These are phyloP conservation scores for Mortierella alpina DNA, from an alignment of 192 early-diverging fungal species.

Conservation along the genomic window DNA sequence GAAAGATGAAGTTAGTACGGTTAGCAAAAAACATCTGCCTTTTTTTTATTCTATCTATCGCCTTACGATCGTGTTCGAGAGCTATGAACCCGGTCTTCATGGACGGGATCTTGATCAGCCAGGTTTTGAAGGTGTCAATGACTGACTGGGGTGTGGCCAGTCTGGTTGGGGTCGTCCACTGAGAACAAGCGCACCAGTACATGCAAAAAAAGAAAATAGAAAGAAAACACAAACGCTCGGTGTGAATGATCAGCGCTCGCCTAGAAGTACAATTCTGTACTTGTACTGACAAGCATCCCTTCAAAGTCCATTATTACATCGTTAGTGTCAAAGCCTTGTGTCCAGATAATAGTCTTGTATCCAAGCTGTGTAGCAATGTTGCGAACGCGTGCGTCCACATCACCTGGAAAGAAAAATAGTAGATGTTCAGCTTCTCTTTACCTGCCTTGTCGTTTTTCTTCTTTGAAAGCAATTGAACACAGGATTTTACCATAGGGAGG, in stretches of 20 bases:
- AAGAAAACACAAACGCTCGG: too few relatives aligned
- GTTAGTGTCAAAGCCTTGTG: slow-evolving; percentile 46
- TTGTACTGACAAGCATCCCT: too few relatives aligned
- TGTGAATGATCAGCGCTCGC: too few relatives aligned
- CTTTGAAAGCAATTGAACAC: neutral
- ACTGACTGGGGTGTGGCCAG: slow-evolving; percentile 1
- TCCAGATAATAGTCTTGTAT: slow-evolving; percentile 56
- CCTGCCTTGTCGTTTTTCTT: neutral
- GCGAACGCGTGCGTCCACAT: slow-evolving; percentile 71
- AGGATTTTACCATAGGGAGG: slow-evolving; percentile 61
- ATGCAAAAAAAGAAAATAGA: too few relatives aligned
- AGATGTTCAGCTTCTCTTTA: neutral
- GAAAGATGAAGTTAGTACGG: neutral
- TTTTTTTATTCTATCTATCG: too few relatives aligned
- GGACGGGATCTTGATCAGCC: slow-evolving; percentile 42
- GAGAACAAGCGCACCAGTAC: too few relatives aligned
- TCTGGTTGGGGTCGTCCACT: neutral
- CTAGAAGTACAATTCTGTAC: too few relatives aligned
- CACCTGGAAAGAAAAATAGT: slow-evolving; percentile 56
- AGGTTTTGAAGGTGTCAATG: slow-evolving; percentile 27
- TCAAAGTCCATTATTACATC: slow-evolving; percentile 18
- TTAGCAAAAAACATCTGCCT: neutral
- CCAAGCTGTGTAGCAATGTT: slow-evolving; percentile 64
- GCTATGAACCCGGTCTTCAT: slow-evolving; percentile 50
- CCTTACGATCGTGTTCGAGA: slow-evolving; percentile 57